Evolutionary conservation across 805 yeast species (phyloP).

Genomic region (Kazachstania africana): DNA sequence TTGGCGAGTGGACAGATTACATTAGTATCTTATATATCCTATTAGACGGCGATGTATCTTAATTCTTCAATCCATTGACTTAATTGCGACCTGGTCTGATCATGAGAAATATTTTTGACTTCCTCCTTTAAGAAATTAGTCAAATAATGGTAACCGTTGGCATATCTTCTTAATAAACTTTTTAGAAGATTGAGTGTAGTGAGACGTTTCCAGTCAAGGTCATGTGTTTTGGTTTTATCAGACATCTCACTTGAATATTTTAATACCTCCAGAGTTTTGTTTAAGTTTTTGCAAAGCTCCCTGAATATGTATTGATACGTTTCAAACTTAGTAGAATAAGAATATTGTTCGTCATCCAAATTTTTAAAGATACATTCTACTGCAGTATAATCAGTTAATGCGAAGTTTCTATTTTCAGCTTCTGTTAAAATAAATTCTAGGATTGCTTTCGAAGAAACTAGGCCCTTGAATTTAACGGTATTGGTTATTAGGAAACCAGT

Average conservation of each 20-base stretch:
- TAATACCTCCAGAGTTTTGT: too few relatives aligned
- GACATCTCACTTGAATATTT: too few relatives aligned
- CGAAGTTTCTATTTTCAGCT: slow-evolving; percentile 14
- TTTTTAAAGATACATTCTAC: slow-evolving; percentile 26
- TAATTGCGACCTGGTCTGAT: not conserved
- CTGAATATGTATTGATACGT: too few relatives aligned
- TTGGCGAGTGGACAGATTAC: not conserved
- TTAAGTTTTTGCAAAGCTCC: too few relatives aligned
- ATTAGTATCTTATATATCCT: not conserved
- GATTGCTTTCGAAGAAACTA: slow-evolving; percentile 30
- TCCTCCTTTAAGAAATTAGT: too few relatives aligned
- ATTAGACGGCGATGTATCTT: not conserved
- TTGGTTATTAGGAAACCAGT: slow-evolving; percentile 46
- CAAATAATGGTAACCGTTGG: not conserved
- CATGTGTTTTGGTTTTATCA: too few relatives aligned
- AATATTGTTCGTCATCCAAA: slow-evolving; percentile 1
- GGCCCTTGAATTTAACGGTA: slow-evolving; percentile 31
- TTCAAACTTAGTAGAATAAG: too few relatives aligned
- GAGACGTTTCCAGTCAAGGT: too few relatives aligned
- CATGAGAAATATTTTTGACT: not conserved
- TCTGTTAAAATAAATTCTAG: slow-evolving; percentile 31
- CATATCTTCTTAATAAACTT: not conserved
- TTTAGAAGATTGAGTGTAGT: too few relatives aligned
- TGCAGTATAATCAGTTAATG: slow-evolving; percentile 32
- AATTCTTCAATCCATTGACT: not conserved